Evolutionary conservation across 192 early-diverging fungal genomes (phyloP), one percentile per base, ranked within the genome.

Genomic region (Gryganskiella cystojenkinii): DNA sequence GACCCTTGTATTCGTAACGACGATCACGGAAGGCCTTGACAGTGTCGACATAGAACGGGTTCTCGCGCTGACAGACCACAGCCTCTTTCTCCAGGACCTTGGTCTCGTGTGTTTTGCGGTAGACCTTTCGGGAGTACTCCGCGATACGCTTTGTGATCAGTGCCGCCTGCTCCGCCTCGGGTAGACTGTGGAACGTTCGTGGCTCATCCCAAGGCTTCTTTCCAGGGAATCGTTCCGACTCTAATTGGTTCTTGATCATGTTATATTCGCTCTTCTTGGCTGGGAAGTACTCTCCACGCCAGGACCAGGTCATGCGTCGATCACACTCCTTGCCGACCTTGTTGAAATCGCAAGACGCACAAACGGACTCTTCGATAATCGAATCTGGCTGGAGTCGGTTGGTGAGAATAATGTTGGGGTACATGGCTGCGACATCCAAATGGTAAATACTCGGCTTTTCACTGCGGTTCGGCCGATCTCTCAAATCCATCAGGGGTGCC

Each of bases 391-490:
- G 98, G 11, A 99, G 80, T 24, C 98, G 90, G 72, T 99, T 98
- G 1, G 98, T 99, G 27, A 99, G 83, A 74, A 99, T 99, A 64
- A 99, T 99, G 71, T 99, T 99, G 19, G 98, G 98, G 62, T 97
- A 97, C 98, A 99, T 99, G 25, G 98, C 98, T 0, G 95, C 98
- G n/a, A 99, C 98, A 82, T 99, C 98, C 85, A 99, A 90, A 66
- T 99, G 98, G 80, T 99, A 99, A 51, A 99, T 93, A 3, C 92
- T 83, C 2, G 98, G 98, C 30, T 86, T 81, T 58, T 95, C 95
- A 34, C 78, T 78, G 2, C 94, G 90, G 43, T 88, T 89, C 10
- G 96, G 96, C 4, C 72, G 74, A 55, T 97, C 94, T n/a, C 92
- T 85, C n/a, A 99, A 79, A 14, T 90, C 86, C 55, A 80, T 80